Evolutionary conservation across 1,284 basidiomycete genomes (phyloP).

Genomic region (Cryptococcus floricola): DNA sequence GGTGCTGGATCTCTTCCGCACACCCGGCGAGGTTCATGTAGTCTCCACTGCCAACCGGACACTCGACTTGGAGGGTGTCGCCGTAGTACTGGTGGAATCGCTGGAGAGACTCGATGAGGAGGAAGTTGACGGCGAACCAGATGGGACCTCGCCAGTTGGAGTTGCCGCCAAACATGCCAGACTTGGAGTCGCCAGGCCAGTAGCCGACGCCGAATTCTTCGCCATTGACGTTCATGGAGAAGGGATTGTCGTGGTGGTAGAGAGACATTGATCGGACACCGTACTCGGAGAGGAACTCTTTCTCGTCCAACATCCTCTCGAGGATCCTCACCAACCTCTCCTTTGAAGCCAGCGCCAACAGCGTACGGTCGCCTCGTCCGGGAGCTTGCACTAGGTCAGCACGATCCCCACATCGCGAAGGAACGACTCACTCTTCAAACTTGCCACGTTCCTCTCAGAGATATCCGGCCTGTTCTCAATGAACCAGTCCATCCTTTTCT

Average conservation of each 20-base stretch:
- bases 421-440: constrained; percentile 67
- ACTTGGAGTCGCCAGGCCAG: constrained; percentile 95
- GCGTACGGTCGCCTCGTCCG: constrained; percentile 78
- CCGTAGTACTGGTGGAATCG: constrained; percentile 97
- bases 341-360: constrained; percentile 87
- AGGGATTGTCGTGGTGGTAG: constrained; percentile 85
- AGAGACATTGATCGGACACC: constrained; percentile 91
- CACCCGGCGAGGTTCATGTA: constrained; percentile 90
- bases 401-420: neutral
- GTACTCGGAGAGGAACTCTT: constrained; percentile 91
- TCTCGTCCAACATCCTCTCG: constrained; percentile 94
- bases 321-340: constrained; percentile 83
- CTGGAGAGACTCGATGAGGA: constrained; percentile 80
- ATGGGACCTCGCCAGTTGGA: constrained; percentile 88
- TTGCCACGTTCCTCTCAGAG: constrained; percentile 89
- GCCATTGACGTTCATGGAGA: constrained; percentile 90
- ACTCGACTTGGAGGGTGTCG: constrained; percentile 82
- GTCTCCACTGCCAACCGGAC: constrained; percentile 90
- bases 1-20: constrained; percentile 95
- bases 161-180: constrained; percentile 98
- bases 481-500: constrained; percentile 98
- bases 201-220: constrained; percentile 88
- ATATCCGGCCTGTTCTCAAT: constrained; percentile 85
- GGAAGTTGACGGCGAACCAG: constrained; percentile 90
- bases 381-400: constrained; percentile 53